phyloP scores from a whole-genome alignment of 805 yeast genomes.

The Starmera pachycereana region DNA sequence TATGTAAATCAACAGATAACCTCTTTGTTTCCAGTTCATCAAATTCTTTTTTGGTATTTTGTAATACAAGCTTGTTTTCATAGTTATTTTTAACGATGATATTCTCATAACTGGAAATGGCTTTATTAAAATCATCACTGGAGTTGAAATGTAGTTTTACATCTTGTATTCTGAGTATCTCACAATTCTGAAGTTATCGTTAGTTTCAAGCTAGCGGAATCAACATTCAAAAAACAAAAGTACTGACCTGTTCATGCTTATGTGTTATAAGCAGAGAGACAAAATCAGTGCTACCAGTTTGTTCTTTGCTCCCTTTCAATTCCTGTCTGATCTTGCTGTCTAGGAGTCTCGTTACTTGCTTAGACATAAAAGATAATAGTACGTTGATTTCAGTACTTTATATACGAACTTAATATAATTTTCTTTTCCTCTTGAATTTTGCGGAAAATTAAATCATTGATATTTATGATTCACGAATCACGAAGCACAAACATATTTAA shows the following conservation, averaged over 20 bases:
- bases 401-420: no score
- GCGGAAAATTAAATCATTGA: no score
- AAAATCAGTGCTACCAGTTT: no score
- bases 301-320: no score
- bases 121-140: background rate
- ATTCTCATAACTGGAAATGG: background rate
- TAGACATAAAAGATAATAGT: no score
- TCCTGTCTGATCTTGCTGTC: no score
- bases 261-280: background rate
- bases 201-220: background rate
- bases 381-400: no score
- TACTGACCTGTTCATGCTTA: background rate
- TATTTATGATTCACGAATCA: no score
- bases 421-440: no score
- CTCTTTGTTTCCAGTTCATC: constrained; percentile 7
- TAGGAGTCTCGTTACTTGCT: no score
- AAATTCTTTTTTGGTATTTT: constrained; percentile 3
- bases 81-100: background rate
- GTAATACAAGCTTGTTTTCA: constrained; percentile 4
- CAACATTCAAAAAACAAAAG: background rate
- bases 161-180: background rate
- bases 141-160: background rate
- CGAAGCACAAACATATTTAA: no score
- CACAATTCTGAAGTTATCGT: background rate
- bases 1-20: constrained; percentile 11